These are phyloP conservation scores for Boletus pseudo-olivaceus DNA, from an alignment of 768 basidiomycete genomes.

Conservation along the genomic window DNA sequence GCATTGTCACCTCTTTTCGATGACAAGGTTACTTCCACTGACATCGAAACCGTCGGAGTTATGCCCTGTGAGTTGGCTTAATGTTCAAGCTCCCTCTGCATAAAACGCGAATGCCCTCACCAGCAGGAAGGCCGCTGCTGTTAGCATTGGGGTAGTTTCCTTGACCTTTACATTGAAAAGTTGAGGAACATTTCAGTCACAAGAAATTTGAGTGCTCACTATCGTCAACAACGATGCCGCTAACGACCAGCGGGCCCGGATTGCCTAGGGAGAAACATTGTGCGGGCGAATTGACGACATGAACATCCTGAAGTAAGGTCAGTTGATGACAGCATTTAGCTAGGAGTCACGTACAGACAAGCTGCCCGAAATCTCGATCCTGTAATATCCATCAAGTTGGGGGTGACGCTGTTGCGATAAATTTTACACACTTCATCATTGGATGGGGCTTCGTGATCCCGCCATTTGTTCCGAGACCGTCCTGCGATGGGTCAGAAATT, in stretches of 20 bases:
- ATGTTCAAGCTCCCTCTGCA: neutral
- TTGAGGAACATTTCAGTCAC: neutral
- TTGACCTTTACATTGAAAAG: constrained; percentile 35
- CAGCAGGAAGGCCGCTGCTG: constrained; percentile 48
- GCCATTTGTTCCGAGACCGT: constrained; percentile 21
- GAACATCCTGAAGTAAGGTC: constrained; percentile 26
- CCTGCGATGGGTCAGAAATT: constrained; percentile 14
- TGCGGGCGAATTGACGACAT: constrained; percentile 39
- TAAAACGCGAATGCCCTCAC: constrained; percentile 15
- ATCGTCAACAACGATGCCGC: constrained; percentile 49
- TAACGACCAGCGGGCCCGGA: constrained; percentile 37
- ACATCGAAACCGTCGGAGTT: constrained; percentile 54
- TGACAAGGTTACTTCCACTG: constrained; percentile 34
- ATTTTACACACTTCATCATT: constrained; percentile 38
- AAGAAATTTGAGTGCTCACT: constrained; percentile 36
- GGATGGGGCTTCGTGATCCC: constrained; percentile 27
- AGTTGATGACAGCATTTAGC: neutral
- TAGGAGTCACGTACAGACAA: constrained; percentile 28
- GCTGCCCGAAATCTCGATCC: constrained; percentile 40
- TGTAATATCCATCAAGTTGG: constrained; percentile 9
- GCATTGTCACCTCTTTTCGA: constrained; percentile 22
- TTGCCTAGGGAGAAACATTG: constrained; percentile 31
- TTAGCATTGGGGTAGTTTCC: constrained; percentile 50
- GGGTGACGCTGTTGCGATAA: neutral
- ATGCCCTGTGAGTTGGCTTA: constrained; percentile 27